Base-by-base conservation (phyloP, 2,329 filamentous ascomycete species). In the Sarocladiaceae sp. region DNA sequence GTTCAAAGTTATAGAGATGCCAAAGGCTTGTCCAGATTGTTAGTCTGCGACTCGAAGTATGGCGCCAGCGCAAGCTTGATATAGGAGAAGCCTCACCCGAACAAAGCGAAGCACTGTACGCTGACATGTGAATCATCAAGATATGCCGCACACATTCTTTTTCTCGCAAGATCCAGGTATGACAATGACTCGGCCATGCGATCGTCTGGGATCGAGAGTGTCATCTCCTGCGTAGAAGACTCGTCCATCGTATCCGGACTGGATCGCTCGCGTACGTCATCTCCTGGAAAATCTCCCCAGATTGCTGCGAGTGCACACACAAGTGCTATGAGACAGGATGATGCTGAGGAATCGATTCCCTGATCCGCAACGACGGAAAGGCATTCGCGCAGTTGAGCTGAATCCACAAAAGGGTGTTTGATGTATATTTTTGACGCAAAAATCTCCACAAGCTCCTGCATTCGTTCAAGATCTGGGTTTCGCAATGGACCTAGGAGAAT, bases 301-400 rank as follows among this genome's bases (percentile, higher is more conserved):
- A 48, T 33, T 15, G 47, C 47, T 6, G 35, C 47, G 10, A 48
- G 20, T 16, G 47, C 47, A 19, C 45, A 37, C 3, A 48, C 33
- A 9, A 46, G 26, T 12, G 45, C 43, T 6, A 48, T 39, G 20
- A 48, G 32, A 24, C 47, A 48, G 5, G 47, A 43, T 3, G 44
- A 40, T 3, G 41, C 42, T 9, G 47, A 47, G 26, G 32, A 33
- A 15, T 31, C 45, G 33, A 49, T 34, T 31, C 37, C 37, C 15
- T 43, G 31, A 15, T 47, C 44, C 13, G 35, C 23, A n/a, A 43
- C 69, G n/a, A 43, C 27, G 7, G 13, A 13, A 15, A 48, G 43
- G 20, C 32, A 44, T 3, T 16, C 37, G 24, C 45, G 29, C 13
- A 48, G 23, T 10, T 45, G 11, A 21, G 45, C 47, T 3, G 26